Percentiles rank a stretch among this genome's conserved stretches.
phyloP scores from a whole-genome alignment of 495 filamentous ascomycete species.

The Apodospora peruviana region DNA sequence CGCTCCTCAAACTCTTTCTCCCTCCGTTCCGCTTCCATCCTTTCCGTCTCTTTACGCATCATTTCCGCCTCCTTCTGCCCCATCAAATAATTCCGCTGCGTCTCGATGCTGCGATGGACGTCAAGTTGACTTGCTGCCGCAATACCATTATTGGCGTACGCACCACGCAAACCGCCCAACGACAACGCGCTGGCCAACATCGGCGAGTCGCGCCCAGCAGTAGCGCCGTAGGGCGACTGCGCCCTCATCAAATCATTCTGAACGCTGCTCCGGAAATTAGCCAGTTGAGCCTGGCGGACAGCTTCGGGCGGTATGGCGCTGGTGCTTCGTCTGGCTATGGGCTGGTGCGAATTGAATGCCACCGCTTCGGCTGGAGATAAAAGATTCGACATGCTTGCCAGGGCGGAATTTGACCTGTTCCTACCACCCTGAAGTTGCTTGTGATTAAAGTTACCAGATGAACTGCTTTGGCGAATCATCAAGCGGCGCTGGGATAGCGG shows the following conservation, averaged over 20 bases:
- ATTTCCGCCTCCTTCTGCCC: constrained; percentile 43
- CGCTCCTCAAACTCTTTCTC: constrained; percentile 61
- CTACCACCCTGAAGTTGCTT: constrained; percentile 13
- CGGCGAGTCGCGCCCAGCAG: not conserved
- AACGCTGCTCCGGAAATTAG: constrained; percentile 70
- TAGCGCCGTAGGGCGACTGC: not conserved
- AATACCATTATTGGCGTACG: constrained; percentile 8
- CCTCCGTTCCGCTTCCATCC: constrained; percentile 35
- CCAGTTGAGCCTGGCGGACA: constrained; percentile 57
- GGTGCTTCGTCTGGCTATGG: constrained; percentile 42
- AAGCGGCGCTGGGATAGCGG: constrained; percentile 65
- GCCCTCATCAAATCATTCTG: constrained; percentile 50
- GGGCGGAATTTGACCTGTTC: constrained; percentile 1
- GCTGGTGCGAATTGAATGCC: constrained; percentile 54
- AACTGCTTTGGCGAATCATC: constrained; percentile 43
- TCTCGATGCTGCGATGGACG: constrained; percentile 30
- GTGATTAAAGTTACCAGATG: not conserved
- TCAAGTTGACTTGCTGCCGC: not conserved
- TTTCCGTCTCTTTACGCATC: constrained; percentile 38
- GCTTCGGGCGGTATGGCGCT: constrained; percentile 31
- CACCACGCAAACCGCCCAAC: constrained; percentile 11
- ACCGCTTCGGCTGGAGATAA: constrained; percentile 23
- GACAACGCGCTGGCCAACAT: constrained; percentile 12
- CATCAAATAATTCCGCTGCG: constrained; percentile 37
- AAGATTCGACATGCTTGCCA: too few relatives aligned